These are phyloP conservation scores for Paramecium caudatum DNA, from an alignment of 73 alveolate species.

Conservation along the genomic window DNA sequence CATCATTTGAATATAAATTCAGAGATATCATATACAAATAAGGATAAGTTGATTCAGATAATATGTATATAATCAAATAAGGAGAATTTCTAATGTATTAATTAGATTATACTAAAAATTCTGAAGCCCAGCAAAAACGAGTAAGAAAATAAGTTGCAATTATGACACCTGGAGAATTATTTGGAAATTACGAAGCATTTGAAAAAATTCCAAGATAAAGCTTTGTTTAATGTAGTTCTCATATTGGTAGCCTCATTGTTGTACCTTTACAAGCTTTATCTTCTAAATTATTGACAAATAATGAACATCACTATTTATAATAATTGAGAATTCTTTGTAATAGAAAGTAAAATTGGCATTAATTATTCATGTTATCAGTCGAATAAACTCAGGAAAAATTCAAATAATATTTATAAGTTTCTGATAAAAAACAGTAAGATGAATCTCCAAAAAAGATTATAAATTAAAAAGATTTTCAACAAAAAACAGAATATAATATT, in stretches of 20 bases:
- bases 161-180: slow-evolving; percentile 7
- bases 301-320: slow-evolving; percentile 1
- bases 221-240: slow-evolving; percentile 11
- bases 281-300: not conserved
- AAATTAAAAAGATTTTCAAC: not conserved
- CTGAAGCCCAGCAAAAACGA: too few relatives aligned
- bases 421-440: not conserved
- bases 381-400: not conserved
- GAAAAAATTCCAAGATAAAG: not conserved
- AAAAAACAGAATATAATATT: not conserved
- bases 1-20: not conserved
- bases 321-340: not conserved
- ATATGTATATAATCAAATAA: slow-evolving; percentile 34
- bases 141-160: slow-evolving; percentile 24
- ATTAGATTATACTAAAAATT: not conserved
- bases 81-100: slow-evolving; percentile 43
- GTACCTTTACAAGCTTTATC: slow-evolving; percentile 15
- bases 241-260: not conserved
- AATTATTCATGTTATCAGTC: not conserved
- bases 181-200: slow-evolving; percentile 69
- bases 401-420: not conserved
- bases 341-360: not conserved
- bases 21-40: slow-evolving; percentile 4
- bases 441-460: not conserved
- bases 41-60: not conserved